Percentiles rank a stretch among this genome's conserved stretches.
Conservation (phyloP, 371 early-diverging fungal genomes). For the Apophysomyces variabilis region DNA sequence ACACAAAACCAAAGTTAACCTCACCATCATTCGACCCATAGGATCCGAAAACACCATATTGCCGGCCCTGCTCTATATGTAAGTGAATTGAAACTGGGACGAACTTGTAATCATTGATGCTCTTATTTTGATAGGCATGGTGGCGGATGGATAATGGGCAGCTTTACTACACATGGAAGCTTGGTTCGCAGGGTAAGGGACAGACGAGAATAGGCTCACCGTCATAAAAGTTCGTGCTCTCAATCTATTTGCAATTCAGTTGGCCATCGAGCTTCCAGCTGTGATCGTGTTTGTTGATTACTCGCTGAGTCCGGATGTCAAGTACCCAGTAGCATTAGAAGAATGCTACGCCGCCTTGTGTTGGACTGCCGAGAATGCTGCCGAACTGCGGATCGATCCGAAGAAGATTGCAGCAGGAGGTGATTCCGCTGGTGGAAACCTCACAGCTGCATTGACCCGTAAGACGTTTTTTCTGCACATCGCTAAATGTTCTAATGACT, state of each 20-base stretch:
- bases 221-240: not conserved
- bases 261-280: conserved; percentile 11
- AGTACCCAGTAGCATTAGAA: conserved; percentile 36
- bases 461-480: conserved; percentile 12
- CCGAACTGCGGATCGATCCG: conserved; percentile 24
- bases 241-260: not conserved
- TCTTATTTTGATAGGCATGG: conserved; percentile 12
- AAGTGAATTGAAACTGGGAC: not conserved
- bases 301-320: conserved; percentile 25
- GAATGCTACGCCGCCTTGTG: conserved; percentile 36
- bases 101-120: not conserved
- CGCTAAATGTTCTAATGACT: not conserved
- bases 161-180: conserved; percentile 13
- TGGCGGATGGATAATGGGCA: conserved; percentile 23
- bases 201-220: not conserved
- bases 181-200: conserved; percentile 11
- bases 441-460: conserved; percentile 33
- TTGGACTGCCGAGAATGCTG: conserved; percentile 28
- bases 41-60: conserved; percentile 15
- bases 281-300: conserved; percentile 33
- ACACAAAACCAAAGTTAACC: conserved; percentile 11
- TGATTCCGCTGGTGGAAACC: conserved; percentile 44
- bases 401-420: conserved; percentile 34
- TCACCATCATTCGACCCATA: conserved; percentile 15
- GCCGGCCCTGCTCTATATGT: conserved; percentile 17